A percentile compares a stretch with the other conserved stretches of the same genome.
phyloP scores from a whole-genome alignment of 2,329 filamentous ascomycete genomes.

The Ilyonectria destructans region DNA sequence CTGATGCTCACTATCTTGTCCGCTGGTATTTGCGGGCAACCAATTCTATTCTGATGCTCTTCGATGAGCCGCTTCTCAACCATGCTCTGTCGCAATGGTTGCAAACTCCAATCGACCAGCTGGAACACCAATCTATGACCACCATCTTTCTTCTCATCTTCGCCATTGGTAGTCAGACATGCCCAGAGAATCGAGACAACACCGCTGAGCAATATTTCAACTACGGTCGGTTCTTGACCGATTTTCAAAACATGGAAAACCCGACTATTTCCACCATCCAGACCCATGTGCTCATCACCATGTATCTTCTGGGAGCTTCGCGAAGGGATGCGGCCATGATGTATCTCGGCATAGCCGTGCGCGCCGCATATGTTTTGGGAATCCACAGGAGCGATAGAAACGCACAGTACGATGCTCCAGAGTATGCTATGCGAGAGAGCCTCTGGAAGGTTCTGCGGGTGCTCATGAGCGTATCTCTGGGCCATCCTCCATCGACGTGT shows the following conservation, averaged over 20 bases:
- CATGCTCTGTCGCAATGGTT: slow-evolving; percentile 42
- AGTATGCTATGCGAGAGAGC: slow-evolving; percentile 48
- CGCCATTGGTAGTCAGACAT: slow-evolving; percentile 52
- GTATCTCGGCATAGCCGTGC: slow-evolving; percentile 54
- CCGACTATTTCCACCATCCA: slow-evolving; percentile 52
- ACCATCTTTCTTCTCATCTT: slow-evolving; percentile 49
- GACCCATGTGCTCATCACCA: slow-evolving; percentile 52
- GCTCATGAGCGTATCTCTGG: slow-evolving; percentile 52
- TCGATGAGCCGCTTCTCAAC: slow-evolving; percentile 43
- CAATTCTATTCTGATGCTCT: not conserved
- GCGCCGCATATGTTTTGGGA: slow-evolving; percentile 55
- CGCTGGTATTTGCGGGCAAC: not conserved
- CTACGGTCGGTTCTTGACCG: slow-evolving; percentile 53
- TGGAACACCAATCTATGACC: slow-evolving; percentile 29
- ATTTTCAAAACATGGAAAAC: slow-evolving; percentile 52
- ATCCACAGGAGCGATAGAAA: slow-evolving; percentile 50
- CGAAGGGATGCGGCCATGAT: slow-evolving; percentile 56
- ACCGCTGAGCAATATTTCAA: slow-evolving; percentile 53
- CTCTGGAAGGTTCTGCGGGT: slow-evolving; percentile 53
- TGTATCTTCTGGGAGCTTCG: slow-evolving; percentile 55
- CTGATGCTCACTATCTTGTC: not conserved
- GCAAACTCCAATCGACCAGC: slow-evolving; percentile 43
- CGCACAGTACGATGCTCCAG: slow-evolving; percentile 41
- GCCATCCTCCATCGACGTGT: slow-evolving; percentile 51
- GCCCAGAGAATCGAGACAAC: slow-evolving; percentile 51